A percentile compares a stretch with the other conserved stretches of the same genome.
phyloP scores from a whole-genome alignment of 768 basidiomycete species.

The Serendipita sp. region DNA sequence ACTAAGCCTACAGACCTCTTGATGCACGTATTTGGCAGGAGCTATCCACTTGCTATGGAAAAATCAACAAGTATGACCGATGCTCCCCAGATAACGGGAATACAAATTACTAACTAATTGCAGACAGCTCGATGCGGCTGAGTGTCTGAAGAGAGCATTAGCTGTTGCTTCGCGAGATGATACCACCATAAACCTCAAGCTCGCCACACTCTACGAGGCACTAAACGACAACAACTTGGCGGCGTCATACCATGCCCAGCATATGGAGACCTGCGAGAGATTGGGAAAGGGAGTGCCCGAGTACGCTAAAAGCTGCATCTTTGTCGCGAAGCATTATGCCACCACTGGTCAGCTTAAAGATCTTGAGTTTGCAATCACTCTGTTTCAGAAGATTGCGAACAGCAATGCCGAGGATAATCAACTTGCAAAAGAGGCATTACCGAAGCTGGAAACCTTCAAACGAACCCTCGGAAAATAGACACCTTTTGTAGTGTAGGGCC shows the following conservation, averaged over 20 bases:
- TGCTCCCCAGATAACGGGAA: background rate
- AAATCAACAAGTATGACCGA: constrained; percentile 54
- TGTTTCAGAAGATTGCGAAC: constrained; percentile 52
- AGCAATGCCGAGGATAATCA: constrained; percentile 60
- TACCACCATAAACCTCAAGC: constrained; percentile 50
- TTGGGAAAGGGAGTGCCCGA: constrained; percentile 56
- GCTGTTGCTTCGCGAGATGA: constrained; percentile 65
- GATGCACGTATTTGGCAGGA: constrained; percentile 95
- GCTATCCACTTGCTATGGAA: constrained; percentile 84
- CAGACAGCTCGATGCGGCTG: constrained; percentile 76
- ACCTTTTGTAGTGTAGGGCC: background rate
- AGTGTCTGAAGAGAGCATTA: constrained; percentile 81
- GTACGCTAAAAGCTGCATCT: constrained; percentile 69
- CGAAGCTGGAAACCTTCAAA: background rate
- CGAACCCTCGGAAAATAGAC: background rate
- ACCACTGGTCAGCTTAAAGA: constrained; percentile 22
- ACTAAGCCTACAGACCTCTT: constrained; percentile 48
- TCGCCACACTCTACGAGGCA: constrained; percentile 54
- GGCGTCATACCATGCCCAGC: constrained; percentile 44
- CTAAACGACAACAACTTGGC: constrained; percentile 54
- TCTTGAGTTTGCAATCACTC: constrained; percentile 50
- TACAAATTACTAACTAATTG: constrained; percentile 2
- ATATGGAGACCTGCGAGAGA: constrained; percentile 15
- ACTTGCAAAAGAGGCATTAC: background rate
- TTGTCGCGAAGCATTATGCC: constrained; percentile 68